Conservation (phyloP, 2,329 filamentous ascomycete species). For the Bipolaris zeicola region DNA sequence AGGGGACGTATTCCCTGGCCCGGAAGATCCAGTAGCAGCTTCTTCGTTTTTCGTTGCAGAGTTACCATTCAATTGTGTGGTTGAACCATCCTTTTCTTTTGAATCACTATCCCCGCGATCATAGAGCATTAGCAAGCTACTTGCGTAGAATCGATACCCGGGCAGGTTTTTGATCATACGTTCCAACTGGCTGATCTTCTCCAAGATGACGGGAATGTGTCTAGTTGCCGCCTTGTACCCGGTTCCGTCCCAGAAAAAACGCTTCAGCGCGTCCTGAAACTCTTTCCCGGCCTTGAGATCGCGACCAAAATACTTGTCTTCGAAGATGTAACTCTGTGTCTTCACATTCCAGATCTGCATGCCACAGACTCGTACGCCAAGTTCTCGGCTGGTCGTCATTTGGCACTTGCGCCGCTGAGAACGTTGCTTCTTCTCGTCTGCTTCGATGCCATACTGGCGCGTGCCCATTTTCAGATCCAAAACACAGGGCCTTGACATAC, state of each 20-base stretch:
- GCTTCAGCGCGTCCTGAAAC: constrained; percentile 84
- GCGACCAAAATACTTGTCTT: constrained; percentile 97
- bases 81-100: constrained; percentile 40
- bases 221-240: constrained; percentile 78
- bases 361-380: constrained; percentile 92
- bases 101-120: constrained; percentile 74
- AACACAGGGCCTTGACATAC: constrained; percentile 95
- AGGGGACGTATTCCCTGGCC: constrained; percentile 17
- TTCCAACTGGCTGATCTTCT: constrained; percentile 83
- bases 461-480: constrained; percentile 99
- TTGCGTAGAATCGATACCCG: constrained; percentile 93
- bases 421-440: constrained; percentile 85
- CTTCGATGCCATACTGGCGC: constrained; percentile 92
- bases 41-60: constrained; percentile 30
- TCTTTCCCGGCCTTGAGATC: constrained; percentile 84
- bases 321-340: constrained; percentile 85
- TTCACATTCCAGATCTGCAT: constrained; percentile 94
- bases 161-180: constrained; percentile 78
- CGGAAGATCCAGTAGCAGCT: constrained; percentile 23
- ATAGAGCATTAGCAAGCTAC: constrained; percentile 92
- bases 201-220: constrained; percentile 85
- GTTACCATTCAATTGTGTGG: constrained; percentile 17
- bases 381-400: constrained; percentile 84
- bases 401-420: constrained; percentile 94
- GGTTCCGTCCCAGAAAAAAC: constrained; percentile 89